Conservation (phyloP, 208 protist species). For the Jaenimonas drosophilae region DNA sequence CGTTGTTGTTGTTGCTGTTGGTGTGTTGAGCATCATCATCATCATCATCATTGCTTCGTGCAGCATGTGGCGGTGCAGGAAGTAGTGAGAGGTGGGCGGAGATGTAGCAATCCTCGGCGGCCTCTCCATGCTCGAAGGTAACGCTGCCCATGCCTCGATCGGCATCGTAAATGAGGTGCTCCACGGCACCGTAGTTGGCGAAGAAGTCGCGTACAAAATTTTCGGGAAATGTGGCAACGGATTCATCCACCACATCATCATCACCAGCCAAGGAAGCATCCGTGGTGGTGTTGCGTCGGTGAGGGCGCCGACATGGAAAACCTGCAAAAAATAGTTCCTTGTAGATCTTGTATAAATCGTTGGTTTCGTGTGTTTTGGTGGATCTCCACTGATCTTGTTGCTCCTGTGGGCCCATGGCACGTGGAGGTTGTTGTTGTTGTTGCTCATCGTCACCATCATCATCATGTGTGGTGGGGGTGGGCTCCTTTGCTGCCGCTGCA, state of each 20-base stretch:
- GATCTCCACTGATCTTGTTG: conserved; percentile 6
- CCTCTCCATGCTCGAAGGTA: conserved; percentile 30
- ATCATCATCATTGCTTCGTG: not conserved
- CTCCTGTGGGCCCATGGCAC: conserved; percentile 1
- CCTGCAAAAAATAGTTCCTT: conserved; percentile 68
- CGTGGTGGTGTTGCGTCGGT: not conserved
- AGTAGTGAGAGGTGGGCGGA: conserved; percentile 40
- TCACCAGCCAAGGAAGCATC: not conserved
- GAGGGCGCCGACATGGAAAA: conserved; percentile 12
- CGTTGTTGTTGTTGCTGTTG: conserved; percentile 1
- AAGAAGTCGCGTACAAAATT: conserved; percentile 43
- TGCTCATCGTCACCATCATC: no score
- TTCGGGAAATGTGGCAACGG: conserved; percentile 11
- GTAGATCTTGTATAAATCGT: conserved; percentile 20
- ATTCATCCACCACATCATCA: not conserved
- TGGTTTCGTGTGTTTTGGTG: not conserved
- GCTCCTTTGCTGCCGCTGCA: not conserved
- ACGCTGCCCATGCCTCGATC: conserved; percentile 52
- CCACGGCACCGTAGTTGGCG: conserved; percentile 36
- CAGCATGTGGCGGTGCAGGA: conserved; percentile 2
- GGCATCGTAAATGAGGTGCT: conserved; percentile 34
- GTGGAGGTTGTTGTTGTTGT: no score
- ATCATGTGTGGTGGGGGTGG: no score
- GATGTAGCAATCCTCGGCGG: conserved; percentile 50
- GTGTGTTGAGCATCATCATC: conserved; percentile 2